Base-by-base conservation (phyloP, 2,329 filamentous ascomycete species). In the Zymoseptoria passerinii region DNA sequence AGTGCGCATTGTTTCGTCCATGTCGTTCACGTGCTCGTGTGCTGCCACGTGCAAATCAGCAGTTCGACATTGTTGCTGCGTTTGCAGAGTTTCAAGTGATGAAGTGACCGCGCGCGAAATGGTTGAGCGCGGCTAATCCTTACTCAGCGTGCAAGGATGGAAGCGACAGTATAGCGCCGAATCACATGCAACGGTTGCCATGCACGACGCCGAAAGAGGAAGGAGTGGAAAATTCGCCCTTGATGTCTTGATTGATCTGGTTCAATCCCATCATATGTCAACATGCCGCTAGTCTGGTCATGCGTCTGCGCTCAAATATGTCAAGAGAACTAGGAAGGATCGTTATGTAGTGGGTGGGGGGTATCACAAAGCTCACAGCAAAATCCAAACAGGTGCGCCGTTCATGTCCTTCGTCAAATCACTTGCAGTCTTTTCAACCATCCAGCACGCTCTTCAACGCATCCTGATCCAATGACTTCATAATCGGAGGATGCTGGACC, bases 391-490 rank as follows among this genome's bases (percentile, higher is more conserved):
- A 44, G 13, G 35, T 44, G n/a, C 35, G 35, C 35, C 35, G n/a
- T 13, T 44, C 35, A 44, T 44, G 35, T 44, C 13, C 35, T 16
- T 44, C 35, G 35, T 44, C 54, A 58, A 48, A 54, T 51, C 52
- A 50, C 50, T 28, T 16, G 7, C 3, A 44, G 5, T 44, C 4
- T 53, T 28, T 16, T 59, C 53, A 58, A n/a, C 52, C 52, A 23
- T 56, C 65, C 35, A 71, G 56, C 19, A 66, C 67, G 35, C 54
- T 65, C 61, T 76, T 77, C 65, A 90, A 68, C 8, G 84, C 82
- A 49, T 83, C 80, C 40, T 78, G 77, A 67, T 89, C 84, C 20
- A 89, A 71, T 1, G 72, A 73, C 27, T 82, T 79, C 0, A 86
- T 76, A 16, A 81, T 79, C 9, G 88, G 81, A 40, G 80, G 78